Evolutionary conservation across 768 basidiomycete species (phyloP).

Genomic region (Amanita brunnescens): DNA sequence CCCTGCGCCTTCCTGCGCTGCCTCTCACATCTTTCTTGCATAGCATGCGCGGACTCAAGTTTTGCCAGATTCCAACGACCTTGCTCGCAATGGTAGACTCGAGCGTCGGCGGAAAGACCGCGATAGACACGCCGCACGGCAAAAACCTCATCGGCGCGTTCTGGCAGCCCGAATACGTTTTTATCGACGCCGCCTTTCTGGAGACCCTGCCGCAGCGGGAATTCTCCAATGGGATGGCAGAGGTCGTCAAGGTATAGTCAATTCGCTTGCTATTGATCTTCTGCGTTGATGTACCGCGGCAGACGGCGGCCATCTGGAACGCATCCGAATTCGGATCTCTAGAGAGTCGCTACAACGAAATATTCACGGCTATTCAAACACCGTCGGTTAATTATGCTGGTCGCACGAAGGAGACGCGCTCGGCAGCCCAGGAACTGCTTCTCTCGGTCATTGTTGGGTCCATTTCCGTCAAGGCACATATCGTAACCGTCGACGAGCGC

Average conservation of each 20-base stretch:
- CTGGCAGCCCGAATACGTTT: conserved; percentile 96
- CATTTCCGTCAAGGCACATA: conserved; percentile 92
- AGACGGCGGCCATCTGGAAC: conserved; percentile 99
- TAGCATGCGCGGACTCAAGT: conserved; percentile 95
- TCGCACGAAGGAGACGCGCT: conserved; percentile 56
- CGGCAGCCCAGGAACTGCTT: conserved; percentile 70
- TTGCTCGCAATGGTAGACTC: conserved; percentile 99
- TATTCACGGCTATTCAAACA: conserved; percentile 76
- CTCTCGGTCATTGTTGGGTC: conserved; percentile 89
- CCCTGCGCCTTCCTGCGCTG: conserved; percentile 4
- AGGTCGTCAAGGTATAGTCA: conserved; percentile 81
- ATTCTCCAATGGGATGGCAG: conserved; percentile 98
- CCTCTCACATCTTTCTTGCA: conserved; percentile 8
- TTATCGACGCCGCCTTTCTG: conserved; percentile 94
- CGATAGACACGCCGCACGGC: conserved; percentile 97
- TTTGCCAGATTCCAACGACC: conserved; percentile 95
- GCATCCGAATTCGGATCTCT: conserved; percentile 82
- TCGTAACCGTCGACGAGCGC: conserved; percentile 93
- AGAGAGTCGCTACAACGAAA: conserved; percentile 78
- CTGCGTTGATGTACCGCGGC: not conserved
- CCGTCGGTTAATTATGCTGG: conserved; percentile 52
- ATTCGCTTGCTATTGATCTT: not conserved
- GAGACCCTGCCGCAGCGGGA: conserved; percentile 88
- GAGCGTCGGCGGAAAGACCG: conserved; percentile 95
- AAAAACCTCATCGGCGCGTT: conserved; percentile 99